Evolutionary conservation across 495 filamentous ascomycete genomes (phyloP), one percentile per base, ranked within the genome.

Genomic region (Friedmanniomyces simplex): DNA sequence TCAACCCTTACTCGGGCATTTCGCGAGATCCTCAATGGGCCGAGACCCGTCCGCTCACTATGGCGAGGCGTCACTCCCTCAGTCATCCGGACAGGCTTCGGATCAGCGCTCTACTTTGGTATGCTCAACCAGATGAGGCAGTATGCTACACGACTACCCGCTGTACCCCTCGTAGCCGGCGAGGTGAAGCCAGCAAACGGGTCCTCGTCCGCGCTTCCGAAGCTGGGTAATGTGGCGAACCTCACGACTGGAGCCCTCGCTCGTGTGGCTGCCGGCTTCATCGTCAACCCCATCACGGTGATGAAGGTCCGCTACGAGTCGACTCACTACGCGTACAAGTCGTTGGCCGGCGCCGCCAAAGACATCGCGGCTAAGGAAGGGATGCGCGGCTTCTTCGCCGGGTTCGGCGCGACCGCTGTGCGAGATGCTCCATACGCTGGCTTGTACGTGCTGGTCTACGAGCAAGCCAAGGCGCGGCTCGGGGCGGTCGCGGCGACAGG

Each of bases 231-330:
- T 67, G 76, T 84, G 6, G 88, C 86, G 34, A 99, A 99, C 66
- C 78, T 99, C 1, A 68, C 83, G 37, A 86, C 91, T 0, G 94
- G 93, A 20, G 89, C 90, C 28, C 74, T 85, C 13, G 90, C 93
- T 36, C 79, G 93, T 21, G 87, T 87, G 5, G 80, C 83, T 13
- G 91, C 90, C 0, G 93, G 93, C 12, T 85, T 95, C 67, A 72
- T 95, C 42, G 83, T 97, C 74, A 97, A 96, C 90, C 93, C 93
- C 7, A 81, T 97, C 52, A 99, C 93, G 1, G 87, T 97, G 32
- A 80, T 99, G 67, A 99, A 99, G 68, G 94, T 99, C 11, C 87
- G 93, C 47, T 97, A 93, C 67, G 93, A 99, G 67, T 87, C 82
- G 10, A 85, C 78, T 54, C 73, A 88, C 46, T 99, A 96, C 75